Evolutionary conservation across 2,329 filamentous ascomycete species (phyloP), one percentile per base, ranked within the genome.

Genomic region (Sporothrix variecibatus): DNA sequence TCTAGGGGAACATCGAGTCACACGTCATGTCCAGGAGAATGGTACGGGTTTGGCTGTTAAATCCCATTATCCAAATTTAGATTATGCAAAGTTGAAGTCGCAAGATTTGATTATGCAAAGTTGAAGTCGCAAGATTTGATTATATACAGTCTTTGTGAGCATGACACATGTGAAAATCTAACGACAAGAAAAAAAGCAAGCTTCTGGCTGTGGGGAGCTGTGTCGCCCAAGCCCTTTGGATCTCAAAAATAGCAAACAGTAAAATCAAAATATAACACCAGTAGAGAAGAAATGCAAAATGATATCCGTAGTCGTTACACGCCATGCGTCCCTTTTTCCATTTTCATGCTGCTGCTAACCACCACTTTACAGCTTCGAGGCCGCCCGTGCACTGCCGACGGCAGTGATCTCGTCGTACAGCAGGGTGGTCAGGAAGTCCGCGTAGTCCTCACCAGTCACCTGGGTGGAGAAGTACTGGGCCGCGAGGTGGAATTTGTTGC

Each of bases 381-480:
- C 90, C 74, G 87, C 85, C 62, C 80, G 82, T 7, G 90, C 87
- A 74, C 86, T 84, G 76, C 92, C 92, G 74, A 93, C 87, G 75
- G 90, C 89, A 23, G 93, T 95, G 81, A 97, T 96, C 83, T 96
- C 93, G 79, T 95, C 93, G 84, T 97, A 97, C 70, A 97, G 84
- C 78, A 97, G 84, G 91, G 86, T 85, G 8, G 94, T 98, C 86
- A 99, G 84, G 86, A 98, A 98, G 83, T 99, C 96, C 15, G 95
- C 94, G 82, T 98, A 98, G 78, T 98, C 95, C 87, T 98, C 96
- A 73, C 96, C 96, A 2, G 95, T 98, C 74, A 98, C 93, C 87
- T 99, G 96, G 64, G 90, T 87, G 46, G 93, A 90, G 81, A 98
- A 98, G 85, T 98, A 98, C 84, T 97, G 92, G 1, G 94, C 94